phyloP scores from a whole-genome alignment of 192 early-diverging fungal species.

The Podila clonocystis region DNA sequence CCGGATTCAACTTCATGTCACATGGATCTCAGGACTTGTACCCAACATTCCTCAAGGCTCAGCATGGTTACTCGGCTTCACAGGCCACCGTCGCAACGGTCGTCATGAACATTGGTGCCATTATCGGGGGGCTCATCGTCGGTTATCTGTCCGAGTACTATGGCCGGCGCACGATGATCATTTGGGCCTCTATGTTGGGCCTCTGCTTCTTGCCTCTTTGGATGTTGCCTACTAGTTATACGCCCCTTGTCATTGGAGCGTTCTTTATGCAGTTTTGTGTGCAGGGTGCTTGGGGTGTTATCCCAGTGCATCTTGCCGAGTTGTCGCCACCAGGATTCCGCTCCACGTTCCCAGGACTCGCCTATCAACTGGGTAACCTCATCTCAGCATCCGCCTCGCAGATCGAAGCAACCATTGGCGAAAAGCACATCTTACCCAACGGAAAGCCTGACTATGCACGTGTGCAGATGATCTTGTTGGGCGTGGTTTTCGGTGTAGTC shows the following conservation, averaged over 20 bases:
- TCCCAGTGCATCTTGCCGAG: constrained; percentile 77
- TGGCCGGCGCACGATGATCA: constrained; percentile 70
- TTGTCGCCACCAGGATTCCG: constrained; percentile 74
- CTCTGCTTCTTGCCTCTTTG: constrained; percentile 76
- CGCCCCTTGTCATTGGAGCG: constrained; percentile 44
- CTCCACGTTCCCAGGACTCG: constrained; percentile 74
- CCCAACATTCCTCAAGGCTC: constrained; percentile 72
- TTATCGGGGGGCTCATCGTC: constrained; percentile 72
- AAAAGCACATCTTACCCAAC: constrained; percentile 25
- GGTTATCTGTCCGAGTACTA: constrained; percentile 76
- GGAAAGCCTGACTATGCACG: constrained; percentile 59
- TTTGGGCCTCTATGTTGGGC: constrained; percentile 58
- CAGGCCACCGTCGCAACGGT: constrained; percentile 68
- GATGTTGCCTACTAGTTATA: constrained; percentile 56
- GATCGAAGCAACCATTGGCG: constrained; percentile 61
- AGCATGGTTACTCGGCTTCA: constrained; percentile 61
- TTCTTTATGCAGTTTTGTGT: constrained; percentile 68
- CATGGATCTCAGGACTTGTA: constrained; percentile 76
- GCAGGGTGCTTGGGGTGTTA: constrained; percentile 62
- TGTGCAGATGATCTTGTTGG: constrained; percentile 71
- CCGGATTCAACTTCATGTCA: constrained; percentile 75
- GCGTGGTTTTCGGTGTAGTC: constrained; percentile 52
- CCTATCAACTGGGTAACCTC: constrained; percentile 81
- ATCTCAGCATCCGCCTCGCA: constrained; percentile 65
- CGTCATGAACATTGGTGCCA: constrained; percentile 72